Evolutionary conservation across 768 basidiomycete species (phyloP), one percentile per base, ranked within the genome.

Genomic region (Trametes villosa): DNA sequence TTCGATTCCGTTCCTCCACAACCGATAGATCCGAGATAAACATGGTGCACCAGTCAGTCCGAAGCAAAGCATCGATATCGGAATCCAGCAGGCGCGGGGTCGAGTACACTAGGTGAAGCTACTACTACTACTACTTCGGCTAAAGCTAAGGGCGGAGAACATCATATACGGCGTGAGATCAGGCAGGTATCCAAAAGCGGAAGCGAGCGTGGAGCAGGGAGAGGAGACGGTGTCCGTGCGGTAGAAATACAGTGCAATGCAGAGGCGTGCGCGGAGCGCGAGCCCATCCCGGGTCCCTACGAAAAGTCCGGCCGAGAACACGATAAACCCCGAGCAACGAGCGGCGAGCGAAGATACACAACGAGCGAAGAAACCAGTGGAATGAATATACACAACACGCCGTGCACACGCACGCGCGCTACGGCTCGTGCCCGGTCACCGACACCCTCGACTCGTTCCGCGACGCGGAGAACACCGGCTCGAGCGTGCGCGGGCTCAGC

Each of bases 361-460:
- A 22, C 8, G 33, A 24, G 30, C 11, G 46, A 57, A 36, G 9
- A 42, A 26, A 33, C 22, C 36, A 48, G n/a, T n/a, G n/a, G n/a
- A n/a, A n/a, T n/a, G 13, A 29, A 33, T 20, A 24, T 27, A 6
- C 36, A 38, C 12, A 34, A n/a, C n/a, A n/a, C n/a, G n/a, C n/a
- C n/a, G n/a, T n/a, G 12, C 1, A 24, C 20, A 4, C 17, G 46
- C 34, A 18, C 44, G 2, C 11, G 3, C 9, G 38, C 36, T 38
- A 49, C 29, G 49, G n/a, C 20, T 59, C 57, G 42, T 59, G 57
- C 30, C 57, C 57, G 31, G 45, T 34, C 11, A 45, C 29, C 29
- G 57, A 59, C 41, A 52, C 49, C 15, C 49, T 38, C 49, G 57
- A 59, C 13, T 42, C 57, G 31, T 59, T 52, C 49, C 57, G 38